These are phyloP conservation scores for Macroventuria anomochaeta DNA, from an alignment of 2,329 filamentous ascomycete species.

Conservation along the genomic window DNA sequence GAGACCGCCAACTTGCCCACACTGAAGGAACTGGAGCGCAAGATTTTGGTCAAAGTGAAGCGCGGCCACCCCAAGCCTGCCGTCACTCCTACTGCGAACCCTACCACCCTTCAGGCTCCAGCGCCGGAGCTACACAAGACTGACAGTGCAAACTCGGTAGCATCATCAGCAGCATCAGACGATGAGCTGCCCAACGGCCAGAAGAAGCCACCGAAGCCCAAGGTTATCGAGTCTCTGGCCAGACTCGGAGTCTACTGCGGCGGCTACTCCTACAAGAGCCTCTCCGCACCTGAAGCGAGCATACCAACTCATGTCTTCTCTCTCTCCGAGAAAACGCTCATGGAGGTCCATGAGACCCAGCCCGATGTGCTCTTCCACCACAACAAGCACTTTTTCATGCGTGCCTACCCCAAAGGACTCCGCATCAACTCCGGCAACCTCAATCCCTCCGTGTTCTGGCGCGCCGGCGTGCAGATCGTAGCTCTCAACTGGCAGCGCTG, in stretches of 20 bases:
- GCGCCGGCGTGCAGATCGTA: conserved; percentile 86
- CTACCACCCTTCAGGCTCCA: conserved; percentile 40
- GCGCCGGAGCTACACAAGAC: conserved; percentile 31
- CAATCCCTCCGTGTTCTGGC: conserved; percentile 85
- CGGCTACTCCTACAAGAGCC: conserved; percentile 78
- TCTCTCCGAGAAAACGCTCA: conserved; percentile 66
- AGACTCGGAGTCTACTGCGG: conserved; percentile 84
- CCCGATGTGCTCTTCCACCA: conserved; percentile 73
- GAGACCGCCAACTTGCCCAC: conserved; percentile 69
- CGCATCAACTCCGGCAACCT: conserved; percentile 85
- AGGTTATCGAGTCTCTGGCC: conserved; percentile 75
- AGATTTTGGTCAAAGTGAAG: conserved; percentile 70
- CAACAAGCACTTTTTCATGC: conserved; percentile 82
- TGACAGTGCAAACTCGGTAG: conserved; percentile 29
- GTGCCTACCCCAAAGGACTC: conserved; percentile 84
- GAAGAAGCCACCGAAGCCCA: conserved; percentile 59
- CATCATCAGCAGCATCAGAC: conserved; percentile 34
- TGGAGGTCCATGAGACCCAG: conserved; percentile 69
- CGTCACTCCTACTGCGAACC: conserved; percentile 26
- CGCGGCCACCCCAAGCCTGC: conserved; percentile 48
- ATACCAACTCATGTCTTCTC: conserved; percentile 70
- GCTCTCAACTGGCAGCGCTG: conserved; percentile 93
- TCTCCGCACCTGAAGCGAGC: conserved; percentile 66
- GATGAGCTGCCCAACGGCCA: conserved; percentile 51
- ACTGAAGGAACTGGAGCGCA: conserved; percentile 71